Conservation (phyloP, 306 rosid species). For the Castanea sativa region DNA sequence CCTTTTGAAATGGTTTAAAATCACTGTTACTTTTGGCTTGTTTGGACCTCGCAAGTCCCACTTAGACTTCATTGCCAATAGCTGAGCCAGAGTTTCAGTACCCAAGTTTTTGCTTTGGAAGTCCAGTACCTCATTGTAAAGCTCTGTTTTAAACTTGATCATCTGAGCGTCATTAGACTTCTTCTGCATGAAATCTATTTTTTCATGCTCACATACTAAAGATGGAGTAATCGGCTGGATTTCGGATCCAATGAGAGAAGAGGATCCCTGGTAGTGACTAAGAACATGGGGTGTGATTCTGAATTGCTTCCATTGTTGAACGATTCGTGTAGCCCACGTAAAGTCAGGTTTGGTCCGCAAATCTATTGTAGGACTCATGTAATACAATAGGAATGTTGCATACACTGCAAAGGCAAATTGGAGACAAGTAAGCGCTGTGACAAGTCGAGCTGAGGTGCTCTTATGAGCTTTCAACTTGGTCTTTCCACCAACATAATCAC, state of each 20-base stretch:
- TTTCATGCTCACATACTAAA: slow-evolving; percentile 67
- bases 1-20: slow-evolving; percentile 91
- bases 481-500: slow-evolving; percentile 69
- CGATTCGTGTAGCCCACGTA: slow-evolving; percentile 74
- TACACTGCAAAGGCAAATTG: slow-evolving; percentile 86
- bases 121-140: slow-evolving; percentile 60
- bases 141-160: slow-evolving; percentile 76
- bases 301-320: slow-evolving; percentile 70
- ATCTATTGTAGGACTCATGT: slow-evolving; percentile 84
- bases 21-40: slow-evolving; percentile 68
- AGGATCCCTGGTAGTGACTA: slow-evolving; percentile 53
- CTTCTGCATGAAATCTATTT: slow-evolving; percentile 86
- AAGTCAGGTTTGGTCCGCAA: slow-evolving; percentile 71
- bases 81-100: slow-evolving; percentile 65
- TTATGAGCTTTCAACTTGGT: slow-evolving; percentile 47
- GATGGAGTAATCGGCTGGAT: slow-evolving; percentile 37
- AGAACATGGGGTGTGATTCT: slow-evolving; percentile 69
- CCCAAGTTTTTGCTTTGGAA: slow-evolving; percentile 59
- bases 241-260: slow-evolving; percentile 53
- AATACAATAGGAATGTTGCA: slow-evolving; percentile 82
- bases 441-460: slow-evolving; percentile 46
- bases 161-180: slow-evolving; percentile 77
- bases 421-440: slow-evolving; percentile 74
- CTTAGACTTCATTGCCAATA: slow-evolving; percentile 78
- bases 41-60: slow-evolving; percentile 61